Evolutionary conservation across 179 eudicot genomes (phyloP), one percentile per base, ranked within the genome.

Genomic region (Beta lomatogona): DNA sequence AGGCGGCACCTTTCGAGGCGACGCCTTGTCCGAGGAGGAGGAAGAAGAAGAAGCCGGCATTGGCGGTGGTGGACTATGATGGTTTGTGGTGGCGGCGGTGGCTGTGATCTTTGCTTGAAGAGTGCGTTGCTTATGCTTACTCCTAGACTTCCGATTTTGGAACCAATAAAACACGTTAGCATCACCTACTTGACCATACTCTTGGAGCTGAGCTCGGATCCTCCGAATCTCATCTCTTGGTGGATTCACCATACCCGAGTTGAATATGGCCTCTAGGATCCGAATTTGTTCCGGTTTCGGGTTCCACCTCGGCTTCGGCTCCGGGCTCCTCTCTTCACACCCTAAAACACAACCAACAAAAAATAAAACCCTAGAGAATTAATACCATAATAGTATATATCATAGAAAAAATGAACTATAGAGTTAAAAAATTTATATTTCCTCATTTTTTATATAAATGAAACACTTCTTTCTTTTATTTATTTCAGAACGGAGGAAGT

Each of bases 111-210:
- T 63, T 11, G 85, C 81, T 77, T 85, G 91, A 67, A 83, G 90
- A 31, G 85, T 91, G 60, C 96, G 92, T 59, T 87, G 89, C 86
- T 92, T 94, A 86, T 92, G 91, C 75, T 93, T 93, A 86, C 91
- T 89, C 25, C 99, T 77, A 3, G 99, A 96, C 79, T 94, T 94
- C 1, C 97, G 86, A 88, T 96, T 96, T 60, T 96, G 99, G 83
- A 96, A 96, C 99, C 99, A 96, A 78, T 96, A 96, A 84, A 94
- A 96, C 25, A 96, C 99, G 59, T 96, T 96, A 25, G 99, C 97
- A 13, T 96, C 99, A 13, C 97, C 99, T 0, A 94, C 97, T 83
- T 91, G 94, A 67, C 98, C 97, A 55, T 90, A 94, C 80, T 93
- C 93, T 77, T 93, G 93, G 1, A 94, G 86, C 7, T 90, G 97